These are phyloP conservation scores for Harrya chromipes DNA, from an alignment of 768 basidiomycete genomes.

Conservation along the genomic window DNA sequence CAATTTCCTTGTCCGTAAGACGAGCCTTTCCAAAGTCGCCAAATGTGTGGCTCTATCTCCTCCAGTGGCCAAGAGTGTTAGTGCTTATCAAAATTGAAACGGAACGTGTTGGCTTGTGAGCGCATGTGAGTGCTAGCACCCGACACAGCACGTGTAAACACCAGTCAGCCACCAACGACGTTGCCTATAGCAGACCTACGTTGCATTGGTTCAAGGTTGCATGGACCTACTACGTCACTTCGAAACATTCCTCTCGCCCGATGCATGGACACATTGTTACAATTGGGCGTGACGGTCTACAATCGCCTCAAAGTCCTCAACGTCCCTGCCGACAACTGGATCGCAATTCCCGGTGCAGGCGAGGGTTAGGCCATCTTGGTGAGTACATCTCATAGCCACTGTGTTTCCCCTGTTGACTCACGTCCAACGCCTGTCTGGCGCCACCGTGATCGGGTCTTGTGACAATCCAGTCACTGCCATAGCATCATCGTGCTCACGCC, in stretches of 20 bases:
- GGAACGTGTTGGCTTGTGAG: no score
- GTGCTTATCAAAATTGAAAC: no score
- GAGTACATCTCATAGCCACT: background rate
- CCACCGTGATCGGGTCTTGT: background rate
- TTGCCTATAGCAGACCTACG: no score
- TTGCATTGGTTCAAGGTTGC: no score
- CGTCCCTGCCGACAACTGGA: constrained; percentile 35
- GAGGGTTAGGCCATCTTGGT: constrained; percentile 47
- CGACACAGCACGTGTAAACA: no score
- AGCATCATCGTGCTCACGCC: background rate
- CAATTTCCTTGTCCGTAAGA: no score
- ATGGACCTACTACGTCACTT: no score
- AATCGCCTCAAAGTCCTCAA: constrained; percentile 41
- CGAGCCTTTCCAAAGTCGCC: no score
- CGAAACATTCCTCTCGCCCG: background rate
- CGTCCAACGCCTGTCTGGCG: background rate
- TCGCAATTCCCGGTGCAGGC: constrained; percentile 39
- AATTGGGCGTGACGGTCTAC: constrained; percentile 42
- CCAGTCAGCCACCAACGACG: no score
- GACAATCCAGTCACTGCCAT: constrained; percentile 45
- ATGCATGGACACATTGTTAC: background rate
- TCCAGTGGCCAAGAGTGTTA: no score
- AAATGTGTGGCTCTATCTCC: no score
- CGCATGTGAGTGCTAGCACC: no score
- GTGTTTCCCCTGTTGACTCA: background rate